phyloP scores from a whole-genome alignment of 2,329 filamentous ascomycete species.

The Cytospora leucostoma region DNA sequence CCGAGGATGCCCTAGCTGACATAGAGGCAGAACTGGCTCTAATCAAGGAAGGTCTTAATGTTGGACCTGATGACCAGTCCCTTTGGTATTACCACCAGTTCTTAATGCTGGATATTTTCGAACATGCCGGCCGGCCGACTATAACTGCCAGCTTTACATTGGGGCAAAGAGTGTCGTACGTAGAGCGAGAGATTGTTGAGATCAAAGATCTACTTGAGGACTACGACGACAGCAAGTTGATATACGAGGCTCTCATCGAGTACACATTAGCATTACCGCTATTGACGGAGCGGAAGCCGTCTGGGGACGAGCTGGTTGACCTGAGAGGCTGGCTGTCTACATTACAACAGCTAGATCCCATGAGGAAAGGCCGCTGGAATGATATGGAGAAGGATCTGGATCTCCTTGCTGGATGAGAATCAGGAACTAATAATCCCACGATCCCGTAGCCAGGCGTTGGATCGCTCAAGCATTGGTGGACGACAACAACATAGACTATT shows the following conservation, averaged over 20 bases:
- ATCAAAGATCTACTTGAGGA: constrained; percentile 66
- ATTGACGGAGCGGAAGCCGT: constrained; percentile 49
- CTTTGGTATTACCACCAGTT: constrained; percentile 97
- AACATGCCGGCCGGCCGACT: constrained; percentile 49
- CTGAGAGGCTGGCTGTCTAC: constrained; percentile 62
- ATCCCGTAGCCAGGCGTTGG: background rate
- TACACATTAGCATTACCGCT: constrained; percentile 63
- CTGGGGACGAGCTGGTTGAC: constrained; percentile 45
- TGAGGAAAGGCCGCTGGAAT: constrained; percentile 73
- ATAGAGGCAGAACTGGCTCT: constrained; percentile 64
- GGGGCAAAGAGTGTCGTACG: constrained; percentile 64
- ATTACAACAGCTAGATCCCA: constrained; percentile 70
- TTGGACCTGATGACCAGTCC: constrained; percentile 91
- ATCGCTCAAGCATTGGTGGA: background rate
- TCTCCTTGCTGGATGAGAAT: constrained; percentile 19
- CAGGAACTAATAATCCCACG: background rate
- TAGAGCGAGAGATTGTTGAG: constrained; percentile 71
- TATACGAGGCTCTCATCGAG: constrained; percentile 83
- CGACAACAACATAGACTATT: background rate
- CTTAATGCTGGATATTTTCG: constrained; percentile 69
- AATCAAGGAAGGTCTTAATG: constrained; percentile 77
- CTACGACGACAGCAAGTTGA: constrained; percentile 70
- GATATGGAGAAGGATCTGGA: constrained; percentile 59
- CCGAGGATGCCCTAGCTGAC: constrained; percentile 13
- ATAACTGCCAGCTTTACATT: constrained; percentile 66